phyloP scores from a whole-genome alignment of 176 grass and related monocot genomes.

The Eragrostis nindensis region DNA sequence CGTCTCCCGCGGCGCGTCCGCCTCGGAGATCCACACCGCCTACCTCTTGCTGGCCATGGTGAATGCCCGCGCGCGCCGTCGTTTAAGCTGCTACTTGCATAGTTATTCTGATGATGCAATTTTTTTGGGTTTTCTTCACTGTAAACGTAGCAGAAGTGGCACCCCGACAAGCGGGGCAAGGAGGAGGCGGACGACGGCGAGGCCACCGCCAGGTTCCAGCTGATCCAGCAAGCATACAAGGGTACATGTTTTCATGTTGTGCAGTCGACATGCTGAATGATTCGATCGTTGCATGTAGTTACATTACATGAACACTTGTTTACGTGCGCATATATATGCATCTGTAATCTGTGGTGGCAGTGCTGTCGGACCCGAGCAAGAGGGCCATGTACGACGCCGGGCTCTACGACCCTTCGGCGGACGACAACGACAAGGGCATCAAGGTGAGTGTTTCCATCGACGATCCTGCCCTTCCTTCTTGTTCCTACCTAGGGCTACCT shows the following conservation, averaged over 20 bases:
- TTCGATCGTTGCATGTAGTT: too few relatives aligned
- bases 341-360: too few relatives aligned
- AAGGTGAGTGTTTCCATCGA: too few relatives aligned
- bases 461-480: too few relatives aligned
- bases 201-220: not conserved
- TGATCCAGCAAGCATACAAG: not conserved
- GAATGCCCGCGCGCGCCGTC: not conserved
- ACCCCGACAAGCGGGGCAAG: slow-evolving; percentile 53
- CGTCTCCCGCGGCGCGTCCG: slow-evolving; percentile 31
- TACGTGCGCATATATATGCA: too few relatives aligned
- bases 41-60: slow-evolving; percentile 51
- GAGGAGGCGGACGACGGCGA: slow-evolving; percentile 48
- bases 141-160: slow-evolving; percentile 46
- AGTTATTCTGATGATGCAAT: too few relatives aligned
- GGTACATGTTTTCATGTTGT: too few relatives aligned
- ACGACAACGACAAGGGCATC: not conserved
- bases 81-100: too few relatives aligned
- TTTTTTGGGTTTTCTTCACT: too few relatives aligned
- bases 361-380: not conserved
- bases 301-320: too few relatives aligned
- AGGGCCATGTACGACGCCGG: not conserved
- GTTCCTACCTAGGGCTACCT: too few relatives aligned
- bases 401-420: not conserved
- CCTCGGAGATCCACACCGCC: slow-evolving; percentile 45
- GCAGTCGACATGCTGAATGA: too few relatives aligned